Evolutionary conservation across 2,329 filamentous ascomycete species (phyloP), one percentile per base, ranked within the genome.

Genomic region (Furcasterigmium furcatum): DNA sequence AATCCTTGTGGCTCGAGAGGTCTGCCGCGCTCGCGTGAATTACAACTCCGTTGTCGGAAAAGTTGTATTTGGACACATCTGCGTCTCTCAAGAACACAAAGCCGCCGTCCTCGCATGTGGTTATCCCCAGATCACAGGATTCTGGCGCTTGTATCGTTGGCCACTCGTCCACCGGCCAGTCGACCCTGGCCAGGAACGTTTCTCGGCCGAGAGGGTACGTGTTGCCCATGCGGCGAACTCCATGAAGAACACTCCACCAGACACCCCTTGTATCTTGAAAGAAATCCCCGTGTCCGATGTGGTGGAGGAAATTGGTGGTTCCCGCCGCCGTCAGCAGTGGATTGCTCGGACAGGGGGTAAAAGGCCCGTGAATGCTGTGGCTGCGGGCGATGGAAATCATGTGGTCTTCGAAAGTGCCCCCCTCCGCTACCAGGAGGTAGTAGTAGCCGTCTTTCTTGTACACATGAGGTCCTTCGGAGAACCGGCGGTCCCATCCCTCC

Each of bases 371-470:
- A 10, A 68, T 58, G 25, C 56, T 50, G 7, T 44, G 51, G 1
- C 65, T 58, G 2, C 64, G 59, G 0, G 65, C 67, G 22, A 67
- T 64, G 1, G 61, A 66, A n/a, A 65, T 57, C 38, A 61, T 58
- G 43, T 72, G 69, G 9, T 61, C 54, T 2, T 53, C 55, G 5
- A 55, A 59, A 2, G 72, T 75, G 9, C 72, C 72, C 0, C 71
- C 71, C 50, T 77, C 72, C 0, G 71, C 70, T 2, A 72, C 73
- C 41, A 75, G 60, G n/a, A 77, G 61, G 46, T 76, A 77, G 47
- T 72, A 76, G 30, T 63, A 74, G 2, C 58, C 63, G 18, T 68
- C 70, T 22, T 65, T 66, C 47, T 67, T 68, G 52, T 68, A 70
- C 9, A 74, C 58, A 41, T 75, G 71, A 3, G 72, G 71, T 2